Percentiles rank a stretch among this genome's conserved stretches.
These are phyloP conservation scores for Fusarium hostae DNA, from an alignment of 2,329 filamentous ascomycete genomes.

Conservation along the genomic window DNA sequence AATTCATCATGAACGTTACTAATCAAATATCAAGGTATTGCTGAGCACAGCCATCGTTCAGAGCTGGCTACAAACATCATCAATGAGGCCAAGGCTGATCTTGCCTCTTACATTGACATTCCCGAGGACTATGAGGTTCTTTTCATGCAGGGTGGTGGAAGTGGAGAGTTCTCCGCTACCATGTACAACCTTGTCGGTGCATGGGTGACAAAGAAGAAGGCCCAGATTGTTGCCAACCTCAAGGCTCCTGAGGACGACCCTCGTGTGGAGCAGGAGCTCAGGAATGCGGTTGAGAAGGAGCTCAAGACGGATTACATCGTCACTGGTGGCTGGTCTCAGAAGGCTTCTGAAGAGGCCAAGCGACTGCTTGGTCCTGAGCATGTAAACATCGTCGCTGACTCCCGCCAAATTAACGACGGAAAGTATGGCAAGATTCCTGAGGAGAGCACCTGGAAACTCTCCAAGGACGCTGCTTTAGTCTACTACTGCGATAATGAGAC, in stretches of 20 bases:
- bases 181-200: slow-evolving; percentile 85
- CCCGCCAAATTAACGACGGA: slow-evolving; percentile 72
- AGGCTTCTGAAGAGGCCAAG: slow-evolving; percentile 85
- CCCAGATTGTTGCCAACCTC: slow-evolving; percentile 67
- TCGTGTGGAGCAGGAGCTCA: slow-evolving; percentile 66
- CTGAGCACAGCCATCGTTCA: slow-evolving; percentile 91
- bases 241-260: slow-evolving; percentile 59
- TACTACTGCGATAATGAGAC: slow-evolving; percentile 97
- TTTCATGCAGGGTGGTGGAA: slow-evolving; percentile 89
- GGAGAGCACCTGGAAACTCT: slow-evolving; percentile 80
- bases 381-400: slow-evolving; percentile 80
- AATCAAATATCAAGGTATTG: slow-evolving; percentile 58
- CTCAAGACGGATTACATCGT: slow-evolving; percentile 90
- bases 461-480: slow-evolving; percentile 75
- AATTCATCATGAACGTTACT: neutral
- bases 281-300: slow-evolving; percentile 73
- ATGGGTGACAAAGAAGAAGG: slow-evolving; percentile 79
- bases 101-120: slow-evolving; percentile 80
- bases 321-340: slow-evolving; percentile 88
- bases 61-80: slow-evolving; percentile 81
- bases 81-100: slow-evolving; percentile 78
- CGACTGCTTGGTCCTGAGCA: slow-evolving; percentile 80
- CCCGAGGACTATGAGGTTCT: slow-evolving; percentile 88
- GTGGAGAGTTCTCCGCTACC: slow-evolving; percentile 84
- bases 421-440: slow-evolving; percentile 89